Base-by-base conservation (phyloP, 1,284 basidiomycete genomes). In the Pisolithus thermaeus region DNA sequence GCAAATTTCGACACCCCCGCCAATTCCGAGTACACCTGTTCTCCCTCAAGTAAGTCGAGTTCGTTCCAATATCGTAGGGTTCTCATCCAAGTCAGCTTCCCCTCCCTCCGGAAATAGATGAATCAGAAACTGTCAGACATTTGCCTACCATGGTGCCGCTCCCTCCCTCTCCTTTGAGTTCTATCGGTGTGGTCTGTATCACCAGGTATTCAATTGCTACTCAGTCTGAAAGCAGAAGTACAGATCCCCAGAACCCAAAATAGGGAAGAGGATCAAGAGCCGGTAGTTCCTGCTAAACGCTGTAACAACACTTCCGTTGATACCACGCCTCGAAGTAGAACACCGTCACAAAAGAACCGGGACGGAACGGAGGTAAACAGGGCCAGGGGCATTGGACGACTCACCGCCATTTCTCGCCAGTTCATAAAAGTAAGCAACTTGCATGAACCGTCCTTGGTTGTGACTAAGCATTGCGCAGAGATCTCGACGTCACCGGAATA, bases 111-210 rank as follows among this genome's bases (percentile, higher is more conserved):
- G 52, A n/a, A 1, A 40, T 22, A 56, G 52, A 18, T 30, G 35
- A 5, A 51, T 41, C 38, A 5, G 45, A 7, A 11, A 6, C 23
- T 49, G 43, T n/a, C 39, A 44, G 3, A 4, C 39, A 9, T 22
- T 61, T 57, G 1, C 62, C 61, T 1, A 58, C 56, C 14, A 44
- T 61, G 16, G n/a, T 63, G 46, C 63, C 63, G 1, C 52, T 63
- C 0, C 61, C 61, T 1, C 55, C 61, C 1, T 65, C 63, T 12
- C 64, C 55, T 16, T n/a, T 54, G 3, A 52, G 52, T 2, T 65
- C 62, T 18, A 60, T 66, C 44, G 44, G 55, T 2, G 61, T 61
- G 47, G 61, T 59, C 9, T 47, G 60, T 47, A 7, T 3, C 3
- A 16, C 14, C 1, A 14, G 8, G 12, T 16, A 43, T 14, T 5